A percentile compares a stretch with the other conserved stretches of the same genome.
phyloP scores from a whole-genome alignment of 192 early-diverging fungal genomes.

The Rhizophlyctis rosea region DNA sequence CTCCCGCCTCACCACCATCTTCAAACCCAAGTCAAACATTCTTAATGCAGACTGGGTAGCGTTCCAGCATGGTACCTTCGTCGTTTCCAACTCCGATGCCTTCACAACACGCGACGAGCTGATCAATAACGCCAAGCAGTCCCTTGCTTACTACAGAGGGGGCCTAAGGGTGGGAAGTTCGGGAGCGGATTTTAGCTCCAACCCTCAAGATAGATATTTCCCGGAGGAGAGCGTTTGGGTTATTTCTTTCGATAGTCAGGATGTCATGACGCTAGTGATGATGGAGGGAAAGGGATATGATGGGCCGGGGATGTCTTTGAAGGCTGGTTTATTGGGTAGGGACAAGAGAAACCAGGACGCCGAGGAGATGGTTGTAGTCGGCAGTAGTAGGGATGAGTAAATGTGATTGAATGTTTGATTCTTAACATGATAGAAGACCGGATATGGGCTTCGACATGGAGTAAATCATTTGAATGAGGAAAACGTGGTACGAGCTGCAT shows the following conservation, averaged over 20 bases:
- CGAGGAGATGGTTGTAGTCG: not conserved
- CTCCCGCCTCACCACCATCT: slow-evolving; percentile 1
- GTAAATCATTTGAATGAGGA: too few species aligned
- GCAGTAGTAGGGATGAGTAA: not conserved
- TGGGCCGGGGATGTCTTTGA: not conserved
- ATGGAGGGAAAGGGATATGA: not conserved
- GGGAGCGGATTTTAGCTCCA: not conserved
- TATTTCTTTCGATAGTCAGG: not conserved
- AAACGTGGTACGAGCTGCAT: too few species aligned
- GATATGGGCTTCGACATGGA: too few species aligned
- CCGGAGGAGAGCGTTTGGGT: not conserved
- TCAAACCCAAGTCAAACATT: not conserved
- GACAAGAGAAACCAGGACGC: not conserved
- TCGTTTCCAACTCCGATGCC: not conserved
- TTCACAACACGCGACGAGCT: not conserved
- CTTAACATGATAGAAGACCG: too few species aligned
- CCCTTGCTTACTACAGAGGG: not conserved
- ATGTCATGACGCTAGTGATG: not conserved
- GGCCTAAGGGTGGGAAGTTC: not conserved
- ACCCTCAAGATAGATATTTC: not conserved
- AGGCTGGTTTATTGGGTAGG: not conserved
- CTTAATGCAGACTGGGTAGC: not conserved
- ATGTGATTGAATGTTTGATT: too few species aligned
- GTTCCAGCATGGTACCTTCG: not conserved
- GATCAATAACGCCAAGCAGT: not conserved